Evolutionary conservation across 768 basidiomycete genomes (phyloP).

Genomic region (Russula olivacea): DNA sequence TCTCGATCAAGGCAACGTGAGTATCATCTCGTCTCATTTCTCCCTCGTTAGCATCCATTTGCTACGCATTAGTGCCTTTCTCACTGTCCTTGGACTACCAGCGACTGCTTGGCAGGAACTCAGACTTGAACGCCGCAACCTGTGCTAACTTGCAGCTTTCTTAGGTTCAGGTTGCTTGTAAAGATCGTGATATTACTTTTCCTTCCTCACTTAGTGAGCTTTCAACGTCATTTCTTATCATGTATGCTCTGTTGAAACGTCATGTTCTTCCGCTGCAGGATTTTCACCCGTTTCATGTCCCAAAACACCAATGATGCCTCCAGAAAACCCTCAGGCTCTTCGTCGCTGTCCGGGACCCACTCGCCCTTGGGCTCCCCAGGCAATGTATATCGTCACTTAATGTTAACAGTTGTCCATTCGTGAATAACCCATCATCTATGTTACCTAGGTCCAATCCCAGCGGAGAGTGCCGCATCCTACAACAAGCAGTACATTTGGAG

Average conservation of each 20-base stretch:
- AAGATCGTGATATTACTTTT: slow-evolving; percentile 1
- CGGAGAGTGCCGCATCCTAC: slow-evolving; percentile 42
- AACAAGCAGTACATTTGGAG: slow-evolving; percentile 47
- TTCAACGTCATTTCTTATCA: background rate
- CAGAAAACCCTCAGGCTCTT: slow-evolving; percentile 64
- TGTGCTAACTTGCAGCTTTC: background rate
- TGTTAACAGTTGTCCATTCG: slow-evolving; percentile 10
- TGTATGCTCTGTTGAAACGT: background rate
- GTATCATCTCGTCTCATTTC: slow-evolving; percentile 6
- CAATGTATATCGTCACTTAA: slow-evolving; percentile 39
- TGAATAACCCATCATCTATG: slow-evolving; percentile 7
- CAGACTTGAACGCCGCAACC: slow-evolving; percentile 2
- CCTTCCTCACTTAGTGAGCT: slow-evolving; percentile 2
- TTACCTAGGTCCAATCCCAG: slow-evolving; percentile 37
- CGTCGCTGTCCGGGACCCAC: slow-evolving; percentile 56
- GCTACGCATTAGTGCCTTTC: background rate
- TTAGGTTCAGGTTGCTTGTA: slow-evolving; percentile 1
- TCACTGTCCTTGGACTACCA: background rate
- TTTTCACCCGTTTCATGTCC: slow-evolving; percentile 28
- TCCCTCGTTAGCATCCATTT: background rate
- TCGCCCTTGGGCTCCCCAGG: slow-evolving; percentile 58
- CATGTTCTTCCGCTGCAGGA: slow-evolving; percentile 13
- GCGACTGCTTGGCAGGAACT: background rate
- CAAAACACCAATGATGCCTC: slow-evolving; percentile 34
- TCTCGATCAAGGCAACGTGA: slow-evolving; percentile 10